Evolutionary conservation across 192 early-diverging fungal species (phyloP).

Genomic region (Coemansia sp.): DNA sequence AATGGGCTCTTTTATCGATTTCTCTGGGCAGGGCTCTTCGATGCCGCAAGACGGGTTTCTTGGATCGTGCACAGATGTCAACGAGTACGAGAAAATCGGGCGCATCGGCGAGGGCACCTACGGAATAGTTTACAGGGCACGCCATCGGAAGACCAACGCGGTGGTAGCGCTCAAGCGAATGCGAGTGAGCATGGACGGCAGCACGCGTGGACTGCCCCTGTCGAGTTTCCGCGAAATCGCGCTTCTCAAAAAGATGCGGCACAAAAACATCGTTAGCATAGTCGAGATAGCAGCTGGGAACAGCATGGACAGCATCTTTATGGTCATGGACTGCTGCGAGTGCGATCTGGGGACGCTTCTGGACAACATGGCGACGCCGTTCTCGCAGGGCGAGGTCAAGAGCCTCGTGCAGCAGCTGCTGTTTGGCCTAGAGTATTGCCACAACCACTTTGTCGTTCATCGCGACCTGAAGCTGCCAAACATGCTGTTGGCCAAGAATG

Average conservation of each 20-base stretch:
- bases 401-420: slow-evolving; percentile 75
- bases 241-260: slow-evolving; percentile 70
- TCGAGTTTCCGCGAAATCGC: slow-evolving; percentile 77
- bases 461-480: slow-evolving; percentile 87
- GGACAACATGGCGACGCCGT: slow-evolving; percentile 76
- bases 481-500: slow-evolving; percentile 71
- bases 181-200: slow-evolving; percentile 70
- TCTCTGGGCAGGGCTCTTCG: slow-evolving; percentile 14
- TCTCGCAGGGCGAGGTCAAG: slow-evolving; percentile 83
- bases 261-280: slow-evolving; percentile 80
- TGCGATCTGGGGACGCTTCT: slow-evolving; percentile 91
- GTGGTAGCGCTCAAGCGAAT: slow-evolving; percentile 76
- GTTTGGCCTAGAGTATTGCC: slow-evolving; percentile 76
- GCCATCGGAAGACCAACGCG: slow-evolving; percentile 73
- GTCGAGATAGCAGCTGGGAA: slow-evolving; percentile 71
- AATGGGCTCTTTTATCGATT: slow-evolving; percentile 16
- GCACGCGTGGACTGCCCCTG: slow-evolving; percentile 82
- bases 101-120: slow-evolving; percentile 96
- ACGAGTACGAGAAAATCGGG: slow-evolving; percentile 85
- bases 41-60: slow-evolving; percentile 53
- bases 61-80: slow-evolving; percentile 73
- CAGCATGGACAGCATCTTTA: slow-evolving; percentile 70
- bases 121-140: slow-evolving; percentile 92
- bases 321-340: slow-evolving; percentile 97
- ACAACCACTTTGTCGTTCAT: slow-evolving; percentile 89